Percentiles rank a stretch among this genome's conserved stretches.
These are phyloP conservation scores for Amanita jacksonii DNA, from an alignment of 768 basidiomycete genomes.

Conservation along the genomic window DNA sequence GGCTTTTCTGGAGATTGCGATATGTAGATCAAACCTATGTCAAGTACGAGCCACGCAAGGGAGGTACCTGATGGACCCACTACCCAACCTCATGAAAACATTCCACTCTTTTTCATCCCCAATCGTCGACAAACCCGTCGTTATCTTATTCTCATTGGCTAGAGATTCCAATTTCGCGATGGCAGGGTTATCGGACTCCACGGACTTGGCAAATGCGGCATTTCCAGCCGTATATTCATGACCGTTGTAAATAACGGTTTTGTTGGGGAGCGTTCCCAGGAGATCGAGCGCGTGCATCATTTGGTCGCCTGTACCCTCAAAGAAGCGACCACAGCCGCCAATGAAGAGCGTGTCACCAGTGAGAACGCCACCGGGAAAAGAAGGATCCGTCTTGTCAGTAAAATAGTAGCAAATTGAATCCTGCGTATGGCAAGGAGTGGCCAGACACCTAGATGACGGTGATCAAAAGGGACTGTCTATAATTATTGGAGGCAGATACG, in stretches of 20 bases:
- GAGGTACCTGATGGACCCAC: constrained; percentile 48
- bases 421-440: constrained; percentile 91
- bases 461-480: constrained; percentile 9
- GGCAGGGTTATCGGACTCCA: constrained; percentile 53
- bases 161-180: constrained; percentile 51
- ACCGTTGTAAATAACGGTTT: constrained; percentile 78
- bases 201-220: constrained; percentile 55
- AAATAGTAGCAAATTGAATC: constrained; percentile 92
- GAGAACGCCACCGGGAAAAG: constrained; percentile 71
- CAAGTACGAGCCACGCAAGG: not conserved
- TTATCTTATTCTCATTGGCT: constrained; percentile 47
- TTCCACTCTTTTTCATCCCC: constrained; percentile 94
- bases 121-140: constrained; percentile 80
- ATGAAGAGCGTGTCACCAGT: constrained; percentile 92
- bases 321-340: constrained; percentile 89
- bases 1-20: constrained; percentile 32
- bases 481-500: too few relatives aligned
- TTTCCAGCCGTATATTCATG: constrained; percentile 86
- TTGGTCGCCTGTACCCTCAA: constrained; percentile 71
- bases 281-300: constrained; percentile 74
- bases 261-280: constrained; percentile 65
- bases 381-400: constrained; percentile 37
- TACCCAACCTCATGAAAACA: constrained; percentile 80
- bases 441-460: constrained; percentile 48
- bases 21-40: not conserved